phyloP scores from a whole-genome alignment of 83 land plant genomes.

The Picea engelmannii region DNA sequence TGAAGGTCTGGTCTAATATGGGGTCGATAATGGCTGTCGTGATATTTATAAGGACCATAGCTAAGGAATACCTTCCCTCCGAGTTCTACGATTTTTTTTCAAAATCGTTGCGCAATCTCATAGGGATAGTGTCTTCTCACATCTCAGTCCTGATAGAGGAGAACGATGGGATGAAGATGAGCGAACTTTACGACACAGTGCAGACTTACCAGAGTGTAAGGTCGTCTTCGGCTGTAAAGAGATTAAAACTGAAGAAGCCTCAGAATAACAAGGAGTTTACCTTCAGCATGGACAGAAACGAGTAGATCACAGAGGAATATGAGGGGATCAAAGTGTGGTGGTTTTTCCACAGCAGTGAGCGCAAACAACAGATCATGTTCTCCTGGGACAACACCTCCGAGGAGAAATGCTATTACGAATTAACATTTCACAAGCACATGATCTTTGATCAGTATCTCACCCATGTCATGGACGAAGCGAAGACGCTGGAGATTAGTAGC shows the following conservation, averaged over 20 bases:
- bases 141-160: slow-evolving; percentile 33
- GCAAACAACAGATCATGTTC: too few species aligned
- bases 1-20: too few species aligned
- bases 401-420: too few species aligned
- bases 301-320: slow-evolving; percentile 20
- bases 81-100: slow-evolving; percentile 19
- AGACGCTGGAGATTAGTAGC: too few species aligned
- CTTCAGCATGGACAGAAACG: slow-evolving; percentile 33
- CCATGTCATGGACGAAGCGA: too few species aligned
- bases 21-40: slow-evolving; percentile 38
- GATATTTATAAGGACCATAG: slow-evolving; percentile 37
- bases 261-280: slow-evolving; percentile 8
- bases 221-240: too few species aligned
- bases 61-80: slow-evolving; percentile 30
- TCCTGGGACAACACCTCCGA: too few species aligned
- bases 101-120: slow-evolving; percentile 9
- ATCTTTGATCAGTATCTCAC: too few species aligned
- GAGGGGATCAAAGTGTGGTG: too few species aligned
- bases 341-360: too few species aligned
- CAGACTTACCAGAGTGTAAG: slow-evolving; percentile 29
- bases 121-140: slow-evolving; percentile 6
- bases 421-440: too few species aligned
- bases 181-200: slow-evolving; percentile 33
- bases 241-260: too few species aligned
- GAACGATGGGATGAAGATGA: slow-evolving; percentile 27